Evolutionary conservation across 768 basidiomycete species (phyloP).

Genomic region (Termitomyces bulborhizus): DNA sequence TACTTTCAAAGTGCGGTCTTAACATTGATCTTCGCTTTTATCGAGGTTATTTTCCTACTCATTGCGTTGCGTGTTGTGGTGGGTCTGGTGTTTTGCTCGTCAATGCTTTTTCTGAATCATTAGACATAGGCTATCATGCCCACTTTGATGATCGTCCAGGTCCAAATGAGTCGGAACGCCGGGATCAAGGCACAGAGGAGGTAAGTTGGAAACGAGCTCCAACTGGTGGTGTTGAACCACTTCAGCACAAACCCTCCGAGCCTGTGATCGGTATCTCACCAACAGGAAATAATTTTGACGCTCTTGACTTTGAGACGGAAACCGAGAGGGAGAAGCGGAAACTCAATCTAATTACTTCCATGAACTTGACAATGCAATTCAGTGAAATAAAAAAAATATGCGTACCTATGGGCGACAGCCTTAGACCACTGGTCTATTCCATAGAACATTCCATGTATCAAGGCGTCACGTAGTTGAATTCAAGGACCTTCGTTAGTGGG

Average conservation of each 20-base stretch:
- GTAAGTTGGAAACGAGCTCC: not conserved
- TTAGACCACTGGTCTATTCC: too few relatives aligned
- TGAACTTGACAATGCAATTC: too few relatives aligned
- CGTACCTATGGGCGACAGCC: too few relatives aligned
- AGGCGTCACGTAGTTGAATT: not conserved
- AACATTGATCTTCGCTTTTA: not conserved
- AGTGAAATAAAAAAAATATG: too few relatives aligned
- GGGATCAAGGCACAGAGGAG: not conserved
- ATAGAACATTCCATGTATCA: too few relatives aligned
- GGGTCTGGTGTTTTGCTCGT: constrained; percentile 2
- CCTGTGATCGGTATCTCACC: not conserved
- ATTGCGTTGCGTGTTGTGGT: constrained; percentile 22
- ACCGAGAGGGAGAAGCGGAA: not conserved
- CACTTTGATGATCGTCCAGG: constrained; percentile 27
- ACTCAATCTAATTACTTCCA: not conserved
- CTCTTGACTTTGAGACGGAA: not conserved
- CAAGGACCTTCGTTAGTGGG: not conserved
- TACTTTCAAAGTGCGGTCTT: not conserved
- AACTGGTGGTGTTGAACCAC: not conserved
- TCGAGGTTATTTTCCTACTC: constrained; percentile 12
- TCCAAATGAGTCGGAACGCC: constrained; percentile 19
- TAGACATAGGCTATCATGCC: constrained; percentile 24
- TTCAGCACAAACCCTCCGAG: constrained; percentile 2
- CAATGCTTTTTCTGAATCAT: not conserved
- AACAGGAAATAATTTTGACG: not conserved